Conservation (phyloP, 2,329 filamentous ascomycete genomes). For the Esteya vermicola region DNA sequence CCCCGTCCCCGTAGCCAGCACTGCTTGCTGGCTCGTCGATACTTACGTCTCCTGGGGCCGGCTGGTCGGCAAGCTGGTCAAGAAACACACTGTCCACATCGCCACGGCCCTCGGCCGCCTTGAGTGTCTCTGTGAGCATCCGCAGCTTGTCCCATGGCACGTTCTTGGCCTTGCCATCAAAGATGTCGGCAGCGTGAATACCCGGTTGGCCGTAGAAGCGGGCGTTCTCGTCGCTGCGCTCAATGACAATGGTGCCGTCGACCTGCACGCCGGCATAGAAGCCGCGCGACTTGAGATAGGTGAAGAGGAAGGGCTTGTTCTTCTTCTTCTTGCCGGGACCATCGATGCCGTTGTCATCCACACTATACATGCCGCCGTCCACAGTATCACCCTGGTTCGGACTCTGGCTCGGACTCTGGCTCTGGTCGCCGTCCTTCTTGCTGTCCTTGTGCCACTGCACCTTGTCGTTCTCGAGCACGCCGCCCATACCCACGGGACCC, state of each 20-base stretch:
- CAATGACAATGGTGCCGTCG: constrained; percentile 75
- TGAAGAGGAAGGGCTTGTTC: constrained; percentile 28
- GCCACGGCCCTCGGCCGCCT: constrained; percentile 14
- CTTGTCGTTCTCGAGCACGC: constrained; percentile 45
- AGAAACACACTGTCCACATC: constrained; percentile 19
- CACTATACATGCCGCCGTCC: no score
- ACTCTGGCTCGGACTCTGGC: no score
- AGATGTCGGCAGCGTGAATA: constrained; percentile 31
- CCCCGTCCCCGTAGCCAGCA: constrained; percentile 1
- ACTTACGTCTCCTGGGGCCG: constrained; percentile 20
- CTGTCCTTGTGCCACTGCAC: no score
- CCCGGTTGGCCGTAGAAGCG: constrained; percentile 61
- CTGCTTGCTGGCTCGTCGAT: constrained; percentile 14
- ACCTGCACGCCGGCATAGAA: constrained; percentile 78
- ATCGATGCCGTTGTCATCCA: no score
- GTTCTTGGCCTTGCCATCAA: constrained; percentile 26
- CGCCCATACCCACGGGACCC: constrained; percentile 55
- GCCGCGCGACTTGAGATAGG: constrained; percentile 77
- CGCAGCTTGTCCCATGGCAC: constrained; percentile 5
- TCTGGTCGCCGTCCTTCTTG: no score
- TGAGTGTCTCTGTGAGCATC: constrained; percentile 13
- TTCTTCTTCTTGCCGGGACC: constrained; percentile 12
- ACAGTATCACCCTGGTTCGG: no score
- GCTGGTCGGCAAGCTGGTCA: constrained; percentile 19
- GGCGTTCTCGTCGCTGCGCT: constrained; percentile 75